Evolutionary conservation across 495 filamentous ascomycete genomes (phyloP).

Genomic region (Baudoinia panamericana): DNA sequence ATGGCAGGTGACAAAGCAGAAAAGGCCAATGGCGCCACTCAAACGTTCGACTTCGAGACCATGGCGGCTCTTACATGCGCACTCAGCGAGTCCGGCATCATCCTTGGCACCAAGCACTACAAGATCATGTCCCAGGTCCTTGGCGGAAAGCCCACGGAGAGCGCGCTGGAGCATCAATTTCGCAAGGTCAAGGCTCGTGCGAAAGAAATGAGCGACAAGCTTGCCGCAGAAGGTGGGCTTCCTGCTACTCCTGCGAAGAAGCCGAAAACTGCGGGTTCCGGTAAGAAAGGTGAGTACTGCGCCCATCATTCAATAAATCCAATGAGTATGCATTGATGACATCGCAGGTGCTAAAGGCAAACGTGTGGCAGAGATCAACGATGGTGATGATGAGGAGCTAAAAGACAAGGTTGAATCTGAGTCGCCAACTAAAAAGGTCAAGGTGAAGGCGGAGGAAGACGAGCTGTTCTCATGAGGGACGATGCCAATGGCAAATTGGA

Average conservation of each 20-base stretch:
- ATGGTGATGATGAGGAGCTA: neutral
- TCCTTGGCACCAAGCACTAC: neutral
- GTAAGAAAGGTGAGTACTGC: no score
- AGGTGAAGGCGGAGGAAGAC: conserved; percentile 5
- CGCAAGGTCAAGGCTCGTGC: conserved; percentile 7
- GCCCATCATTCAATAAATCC: no score
- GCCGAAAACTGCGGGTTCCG: no score
- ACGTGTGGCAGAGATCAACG: neutral
- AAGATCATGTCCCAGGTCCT: conserved; percentile 1
- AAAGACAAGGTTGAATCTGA: neutral
- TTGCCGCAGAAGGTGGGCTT: no score
- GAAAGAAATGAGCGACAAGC: neutral
- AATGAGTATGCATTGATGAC: no score
- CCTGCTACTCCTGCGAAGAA: neutral
- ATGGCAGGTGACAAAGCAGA: neutral
- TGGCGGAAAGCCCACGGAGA: neutral
- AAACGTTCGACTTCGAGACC: conserved; percentile 9
- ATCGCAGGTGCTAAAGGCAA: no score
- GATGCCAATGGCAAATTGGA: no score
- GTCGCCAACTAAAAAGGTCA: conserved; percentile 1
- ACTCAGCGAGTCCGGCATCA: neutral
- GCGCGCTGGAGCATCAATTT: conserved; percentile 8
- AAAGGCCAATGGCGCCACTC: no score
- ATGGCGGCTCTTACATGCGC: conserved; percentile 3
- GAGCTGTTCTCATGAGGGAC: no score